A percentile compares a stretch with the other conserved stretches of the same genome.
These are phyloP conservation scores for Epicoccum nigrum DNA, from an alignment of 2,329 filamentous ascomycete genomes.

Conservation along the genomic window DNA sequence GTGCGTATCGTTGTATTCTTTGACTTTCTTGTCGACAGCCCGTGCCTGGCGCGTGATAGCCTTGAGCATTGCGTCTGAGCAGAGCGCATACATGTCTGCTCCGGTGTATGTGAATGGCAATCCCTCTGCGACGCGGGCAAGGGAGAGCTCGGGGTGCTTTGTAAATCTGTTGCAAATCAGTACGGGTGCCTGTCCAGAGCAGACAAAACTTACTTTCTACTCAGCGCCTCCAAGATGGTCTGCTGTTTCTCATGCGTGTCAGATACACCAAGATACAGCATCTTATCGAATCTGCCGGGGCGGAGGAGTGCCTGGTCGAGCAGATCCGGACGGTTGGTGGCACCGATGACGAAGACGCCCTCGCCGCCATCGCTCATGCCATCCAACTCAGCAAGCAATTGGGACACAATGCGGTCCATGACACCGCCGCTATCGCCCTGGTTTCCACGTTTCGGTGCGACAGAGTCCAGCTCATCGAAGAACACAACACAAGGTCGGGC, in stretches of 20 bases:
- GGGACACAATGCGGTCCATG: slow-evolving; percentile 96
- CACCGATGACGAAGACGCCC: slow-evolving; percentile 90
- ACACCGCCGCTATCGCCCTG: slow-evolving; percentile 97
- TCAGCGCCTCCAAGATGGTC: slow-evolving; percentile 91
- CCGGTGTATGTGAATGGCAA: slow-evolving; percentile 97
- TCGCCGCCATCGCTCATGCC: slow-evolving; percentile 96
- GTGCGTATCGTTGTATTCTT: slow-evolving; percentile 64
- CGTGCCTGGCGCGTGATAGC: slow-evolving; percentile 90
- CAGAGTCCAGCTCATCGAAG: slow-evolving; percentile 91
- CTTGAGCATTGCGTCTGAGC: slow-evolving; percentile 98
- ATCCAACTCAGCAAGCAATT: slow-evolving; percentile 91
- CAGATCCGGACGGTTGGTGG: slow-evolving; percentile 92
- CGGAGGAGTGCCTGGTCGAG: slow-evolving; percentile 88
- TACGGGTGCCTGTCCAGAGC: neutral
- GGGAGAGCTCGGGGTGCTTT: slow-evolving; percentile 77
- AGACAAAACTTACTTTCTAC: slow-evolving; percentile 75
- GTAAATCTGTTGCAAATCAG: slow-evolving; percentile 68
- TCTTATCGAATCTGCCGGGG: slow-evolving; percentile 95
- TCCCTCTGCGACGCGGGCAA: slow-evolving; percentile 72
- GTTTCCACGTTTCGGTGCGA: slow-evolving; percentile 94
- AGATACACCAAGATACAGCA: slow-evolving; percentile 95
- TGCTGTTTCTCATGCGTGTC: slow-evolving; percentile 97
- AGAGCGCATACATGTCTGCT: slow-evolving; percentile 95
- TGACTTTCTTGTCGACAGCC: slow-evolving; percentile 82
- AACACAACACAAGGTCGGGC: slow-evolving; percentile 89